These are phyloP conservation scores for Ramularia endophylla DNA, from an alignment of 2,329 filamentous ascomycete genomes.

Conservation along the genomic window DNA sequence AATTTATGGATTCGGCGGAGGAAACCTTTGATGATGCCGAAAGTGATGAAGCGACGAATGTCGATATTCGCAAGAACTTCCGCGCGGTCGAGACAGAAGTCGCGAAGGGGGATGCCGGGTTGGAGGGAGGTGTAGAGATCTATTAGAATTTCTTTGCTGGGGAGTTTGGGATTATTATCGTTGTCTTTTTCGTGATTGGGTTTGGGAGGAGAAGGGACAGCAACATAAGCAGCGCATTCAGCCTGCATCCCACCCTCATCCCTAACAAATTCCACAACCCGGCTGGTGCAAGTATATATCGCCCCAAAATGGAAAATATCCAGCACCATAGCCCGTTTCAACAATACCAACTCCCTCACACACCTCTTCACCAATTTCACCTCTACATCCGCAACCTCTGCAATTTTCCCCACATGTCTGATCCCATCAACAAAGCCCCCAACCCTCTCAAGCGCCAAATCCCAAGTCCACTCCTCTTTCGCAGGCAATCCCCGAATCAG, in stretches of 20 bases:
- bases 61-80: constrained; percentile 72
- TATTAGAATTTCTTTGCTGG: constrained; percentile 49
- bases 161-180: constrained; percentile 2
- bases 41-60: constrained; percentile 85
- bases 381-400: constrained; percentile 77
- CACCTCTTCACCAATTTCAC: constrained; percentile 80
- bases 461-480: constrained; percentile 62
- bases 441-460: constrained; percentile 71
- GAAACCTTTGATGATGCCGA: constrained; percentile 92
- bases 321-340: constrained; percentile 81
- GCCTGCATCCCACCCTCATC: constrained; percentile 73
- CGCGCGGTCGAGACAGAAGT: constrained; percentile 76
- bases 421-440: constrained; percentile 86
- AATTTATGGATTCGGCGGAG: constrained; percentile 88
- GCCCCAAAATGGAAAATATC: constrained; percentile 94
- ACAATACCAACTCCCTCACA: constrained; percentile 84
- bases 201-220: constrained; percentile 33
- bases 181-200: constrained; percentile 2
- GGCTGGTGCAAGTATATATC: constrained; percentile 78
- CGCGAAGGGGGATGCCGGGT: constrained; percentile 75
- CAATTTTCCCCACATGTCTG: constrained; percentile 81
- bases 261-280: constrained; percentile 71
- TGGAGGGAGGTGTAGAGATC: constrained; percentile 80
- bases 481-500: constrained; percentile 48
- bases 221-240: constrained; percentile 83